Evolutionary conservation across 2,329 filamentous ascomycete genomes (phyloP), one percentile per base, ranked within the genome.

Genomic region (Chrysoporthe cubensis): DNA sequence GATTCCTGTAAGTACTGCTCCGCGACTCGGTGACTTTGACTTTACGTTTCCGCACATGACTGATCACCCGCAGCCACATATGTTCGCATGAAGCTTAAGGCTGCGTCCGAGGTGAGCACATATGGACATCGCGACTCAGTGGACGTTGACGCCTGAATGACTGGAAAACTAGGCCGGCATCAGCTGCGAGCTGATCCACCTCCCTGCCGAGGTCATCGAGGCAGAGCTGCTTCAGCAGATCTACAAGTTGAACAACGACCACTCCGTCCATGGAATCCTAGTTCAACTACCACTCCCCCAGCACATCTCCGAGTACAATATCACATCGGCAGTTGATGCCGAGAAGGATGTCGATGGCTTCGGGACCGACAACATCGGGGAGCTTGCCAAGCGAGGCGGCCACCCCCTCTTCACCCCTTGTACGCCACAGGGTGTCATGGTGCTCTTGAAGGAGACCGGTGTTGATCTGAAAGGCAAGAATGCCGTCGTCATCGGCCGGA

Each of bases 41-140:
- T 71, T 68, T 70, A 67, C 71, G 26, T 69, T 59, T 32, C 62
- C 70, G 43, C n/a, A 21, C n/a, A 14, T 65, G 13, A 52, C 67
- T 68, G 18, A 72, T 76, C 74, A 78, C 74, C 67, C 71, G 67
- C 75, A 95, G 92, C 90, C 76, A 98, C 95, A 64, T 99, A 99
- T 91, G 95, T 99, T 81, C 94, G 94, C 82, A 99, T 99, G 96
- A 99, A 99, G 85, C 84, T 97, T 76, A 99, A 97, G 87, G 96
- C 96, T 72, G 96, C 96, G 68, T 85, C 92, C 78, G 96, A 98
- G 87, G 92, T 94, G 83, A 74, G 82, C 72, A 40, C 1, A 7
- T 14, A 37, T 6, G 14, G 44, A 61, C 59, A 64, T 16, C 50
- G 57, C 46, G 65, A 42, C n/a, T 40, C 16, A 16, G 56, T 8